Base-by-base conservation (phyloP, 2,329 filamentous ascomycete species). In the Sarocladium strictum region DNA sequence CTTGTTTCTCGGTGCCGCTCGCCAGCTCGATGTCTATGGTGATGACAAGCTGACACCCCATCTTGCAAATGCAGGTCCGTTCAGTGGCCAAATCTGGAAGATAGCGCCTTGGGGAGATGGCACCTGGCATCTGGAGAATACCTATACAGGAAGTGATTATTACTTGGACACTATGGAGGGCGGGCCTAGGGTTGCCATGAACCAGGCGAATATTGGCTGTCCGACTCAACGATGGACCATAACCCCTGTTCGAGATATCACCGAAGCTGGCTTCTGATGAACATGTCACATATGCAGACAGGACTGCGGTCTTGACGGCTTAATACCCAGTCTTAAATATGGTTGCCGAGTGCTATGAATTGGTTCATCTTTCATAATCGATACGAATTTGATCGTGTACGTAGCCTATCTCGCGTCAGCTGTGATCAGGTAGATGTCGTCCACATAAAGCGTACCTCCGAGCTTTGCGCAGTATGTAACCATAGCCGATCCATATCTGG, bases 401-500 rank as follows among this genome's bases (percentile, higher is more conserved):
- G 17, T 70, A 59, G 12, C 69, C 69, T 71, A n/a, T 23, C 12
- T 4, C n/a, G 9, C 24, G 14, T 19, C 11, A 45, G 35, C n/a
- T n/a, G n/a, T n/a, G n/a, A n/a, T n/a, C n/a, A n/a, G n/a, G n/a
- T n/a, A n/a, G n/a, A n/a, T n/a, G n/a, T n/a, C n/a, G n/a, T n/a
- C n/a, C n/a, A n/a, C n/a, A n/a, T n/a, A n/a, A n/a, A n/a, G n/a
- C n/a, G n/a, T 55, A 70, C 69, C 69, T 64, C 67, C 69, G 37
- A 72, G 67, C 55, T 71, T 68, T 9, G 68, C 64, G 5, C 60
- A 62, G 58, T 72, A 72, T 14, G 66, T 71, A 55, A 72, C 65
- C 59, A 69, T 67, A 50, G 69, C 69, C 49, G 69, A 70, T n/a
- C 63, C 68, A 56, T 71, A 72, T 27, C 59, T 65, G 53, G 68